Conservation (phyloP, 768 basidiomycete genomes). For the Suillus bovinus region DNA sequence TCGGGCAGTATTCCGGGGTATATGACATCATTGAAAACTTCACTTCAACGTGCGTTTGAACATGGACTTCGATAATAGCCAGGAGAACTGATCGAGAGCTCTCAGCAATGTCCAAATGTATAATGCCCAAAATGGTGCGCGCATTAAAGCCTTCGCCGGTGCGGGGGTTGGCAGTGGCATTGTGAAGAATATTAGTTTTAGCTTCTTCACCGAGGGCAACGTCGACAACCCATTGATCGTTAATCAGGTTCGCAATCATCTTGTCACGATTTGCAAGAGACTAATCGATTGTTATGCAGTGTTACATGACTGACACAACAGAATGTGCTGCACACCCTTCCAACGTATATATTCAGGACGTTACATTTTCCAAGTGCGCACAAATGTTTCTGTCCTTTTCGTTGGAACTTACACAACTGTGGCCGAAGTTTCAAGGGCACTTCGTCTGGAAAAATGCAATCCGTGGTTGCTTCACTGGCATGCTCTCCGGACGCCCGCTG, state of each 20-base stretch:
- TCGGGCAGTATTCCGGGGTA: conserved; percentile 44
- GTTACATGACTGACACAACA: conserved; percentile 35
- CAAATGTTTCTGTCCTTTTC: background rate
- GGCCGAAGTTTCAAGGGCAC: conserved; percentile 33
- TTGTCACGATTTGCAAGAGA: background rate
- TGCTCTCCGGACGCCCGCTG: conserved; percentile 40
- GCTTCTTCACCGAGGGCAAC: conserved; percentile 32
- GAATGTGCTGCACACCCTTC: conserved; percentile 41
- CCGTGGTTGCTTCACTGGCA: conserved; percentile 42
- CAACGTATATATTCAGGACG: conserved; percentile 39
- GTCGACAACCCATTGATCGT: conserved; percentile 46
- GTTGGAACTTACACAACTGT: conserved; percentile 33
- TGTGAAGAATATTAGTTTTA: conserved; percentile 26
- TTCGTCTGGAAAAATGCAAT: conserved; percentile 40
- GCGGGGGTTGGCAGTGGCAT: conserved; percentile 41
- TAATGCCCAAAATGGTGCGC: conserved; percentile 48
- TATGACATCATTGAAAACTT: conserved; percentile 48
- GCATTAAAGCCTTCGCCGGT: conserved; percentile 54
- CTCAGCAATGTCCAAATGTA: conserved; percentile 44
- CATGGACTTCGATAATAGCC: background rate
- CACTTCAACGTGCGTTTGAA: conserved; percentile 11
- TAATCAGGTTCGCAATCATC: conserved; percentile 28
- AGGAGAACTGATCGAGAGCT: background rate
- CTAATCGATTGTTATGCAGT: conserved; percentile 23
- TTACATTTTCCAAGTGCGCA: conserved; percentile 36